Conservation (phyloP, 2,329 filamentous ascomycete species). For the Pyrenophora teres region DNA sequence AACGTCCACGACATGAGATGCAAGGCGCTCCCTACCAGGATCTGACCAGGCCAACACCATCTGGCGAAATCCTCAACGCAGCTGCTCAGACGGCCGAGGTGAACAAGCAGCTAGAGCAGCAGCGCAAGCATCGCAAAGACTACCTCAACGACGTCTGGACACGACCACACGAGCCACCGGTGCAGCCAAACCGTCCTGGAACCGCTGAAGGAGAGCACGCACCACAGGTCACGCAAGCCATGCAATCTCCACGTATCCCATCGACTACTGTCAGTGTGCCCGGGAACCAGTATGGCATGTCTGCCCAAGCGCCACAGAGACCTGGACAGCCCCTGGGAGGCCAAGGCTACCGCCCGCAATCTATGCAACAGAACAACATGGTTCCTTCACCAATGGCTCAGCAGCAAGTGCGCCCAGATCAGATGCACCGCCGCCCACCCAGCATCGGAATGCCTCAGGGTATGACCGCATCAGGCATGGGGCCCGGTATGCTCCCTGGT, state of each 20-base stretch:
- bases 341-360: slow-evolving; percentile 71
- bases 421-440: slow-evolving; percentile 70
- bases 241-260: slow-evolving; percentile 60
- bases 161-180: slow-evolving; percentile 77
- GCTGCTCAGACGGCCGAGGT: slow-evolving; percentile 88
- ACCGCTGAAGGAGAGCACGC: slow-evolving; percentile 47
- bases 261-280: slow-evolving; percentile 62
- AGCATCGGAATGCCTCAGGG: slow-evolving; percentile 47
- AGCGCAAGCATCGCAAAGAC: slow-evolving; percentile 76
- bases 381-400: slow-evolving; percentile 74
- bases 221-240: slow-evolving; percentile 50
- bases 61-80: slow-evolving; percentile 81
- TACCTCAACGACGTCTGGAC: slow-evolving; percentile 84
- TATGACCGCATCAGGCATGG: slow-evolving; percentile 40
- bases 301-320: slow-evolving; percentile 63
- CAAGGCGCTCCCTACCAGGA: slow-evolving; percentile 84
- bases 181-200: slow-evolving; percentile 52
- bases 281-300: slow-evolving; percentile 61
- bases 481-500: slow-evolving; percentile 43
- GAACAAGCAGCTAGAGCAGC: slow-evolving; percentile 81
- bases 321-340: slow-evolving; percentile 66
- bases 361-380: slow-evolving; percentile 72
- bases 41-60: slow-evolving; percentile 74
- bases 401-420: slow-evolving; percentile 64
- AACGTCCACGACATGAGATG: slow-evolving; percentile 86